Conservation (phyloP, 768 basidiomycete species). For the Pisolithus tinctorius region DNA sequence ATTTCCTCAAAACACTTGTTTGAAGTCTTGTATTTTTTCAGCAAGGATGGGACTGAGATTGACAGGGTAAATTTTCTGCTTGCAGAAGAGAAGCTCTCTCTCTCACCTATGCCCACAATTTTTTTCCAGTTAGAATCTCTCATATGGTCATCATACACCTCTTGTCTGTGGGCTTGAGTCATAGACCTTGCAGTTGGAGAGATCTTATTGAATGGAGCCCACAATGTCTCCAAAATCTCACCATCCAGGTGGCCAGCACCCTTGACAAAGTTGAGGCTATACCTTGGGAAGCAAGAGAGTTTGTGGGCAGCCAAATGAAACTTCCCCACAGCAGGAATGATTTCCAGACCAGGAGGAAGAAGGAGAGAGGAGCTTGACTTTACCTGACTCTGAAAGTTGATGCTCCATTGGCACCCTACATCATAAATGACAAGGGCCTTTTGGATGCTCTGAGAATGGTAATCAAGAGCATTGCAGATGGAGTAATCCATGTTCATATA, state of each 20-base stretch:
- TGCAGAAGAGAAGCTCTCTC: background rate
- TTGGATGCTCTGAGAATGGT: background rate
- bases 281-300: no score
- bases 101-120: no score
- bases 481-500: conserved; percentile 26
- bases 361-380: background rate
- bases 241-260: no score
- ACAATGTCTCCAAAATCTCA: no score
- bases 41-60: background rate
- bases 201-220: no score
- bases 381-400: background rate
- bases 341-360: background rate
- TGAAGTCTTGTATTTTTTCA: background rate
- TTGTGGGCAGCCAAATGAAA: no score
- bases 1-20: background rate
- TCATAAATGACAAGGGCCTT: conserved; percentile 20
- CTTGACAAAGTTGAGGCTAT: no score
- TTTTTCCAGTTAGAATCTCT: no score
- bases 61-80: background rate
- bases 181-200: no score
- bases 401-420: conserved; percentile 22
- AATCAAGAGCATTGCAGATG: conserved; percentile 15
- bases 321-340: background rate
- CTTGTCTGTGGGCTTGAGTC: no score
- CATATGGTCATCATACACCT: no score